Conservation (phyloP, 495 filamentous ascomycete genomes). For the Xylaria grammica region DNA sequence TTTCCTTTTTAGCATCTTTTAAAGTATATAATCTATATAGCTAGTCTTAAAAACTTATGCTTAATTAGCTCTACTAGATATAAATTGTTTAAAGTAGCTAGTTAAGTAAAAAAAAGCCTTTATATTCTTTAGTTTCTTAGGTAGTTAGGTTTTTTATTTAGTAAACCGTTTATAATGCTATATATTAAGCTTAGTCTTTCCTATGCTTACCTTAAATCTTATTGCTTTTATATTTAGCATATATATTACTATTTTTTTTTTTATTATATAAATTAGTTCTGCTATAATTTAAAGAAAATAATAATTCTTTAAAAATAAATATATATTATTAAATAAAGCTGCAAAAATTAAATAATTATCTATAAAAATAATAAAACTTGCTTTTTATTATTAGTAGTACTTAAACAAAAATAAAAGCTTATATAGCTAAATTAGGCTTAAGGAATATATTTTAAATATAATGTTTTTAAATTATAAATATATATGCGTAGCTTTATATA, state of each 20-base stretch:
- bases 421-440: neutral
- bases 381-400: neutral
- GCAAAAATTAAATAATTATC: neutral
- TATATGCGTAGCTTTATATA: neutral
- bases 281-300: too few relatives aligned
- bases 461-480: slow-evolving; percentile 2
- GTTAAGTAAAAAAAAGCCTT: slow-evolving; percentile 1
- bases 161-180: neutral
- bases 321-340: neutral
- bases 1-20: neutral
- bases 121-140: neutral
- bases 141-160: neutral
- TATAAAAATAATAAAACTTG: slow-evolving; percentile 7
- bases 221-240: neutral
- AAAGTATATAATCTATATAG: neutral
- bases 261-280: neutral
- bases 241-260: neutral
- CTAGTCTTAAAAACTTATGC: neutral
- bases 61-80: neutral
- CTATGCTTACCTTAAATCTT: neutral
- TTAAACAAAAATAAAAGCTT: neutral
- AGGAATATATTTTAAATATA: neutral
- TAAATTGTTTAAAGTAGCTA: neutral
- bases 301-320: neutral
- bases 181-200: neutral